Base-by-base conservation (phyloP, 495 filamentous ascomycete species). In the Penicillium chermesinum region DNA sequence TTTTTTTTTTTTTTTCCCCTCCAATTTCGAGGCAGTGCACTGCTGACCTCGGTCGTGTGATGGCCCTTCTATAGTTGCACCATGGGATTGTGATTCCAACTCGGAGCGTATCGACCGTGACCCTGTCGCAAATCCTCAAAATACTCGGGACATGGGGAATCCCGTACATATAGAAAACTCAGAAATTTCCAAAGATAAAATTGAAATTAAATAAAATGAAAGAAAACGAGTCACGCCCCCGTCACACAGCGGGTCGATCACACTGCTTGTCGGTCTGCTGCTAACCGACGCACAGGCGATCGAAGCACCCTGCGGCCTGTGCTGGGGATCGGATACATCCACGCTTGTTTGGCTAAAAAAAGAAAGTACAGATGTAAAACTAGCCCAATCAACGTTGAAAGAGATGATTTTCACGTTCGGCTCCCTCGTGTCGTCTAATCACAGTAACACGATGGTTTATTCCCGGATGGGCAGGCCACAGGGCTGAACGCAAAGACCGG, bases 221-320 rank as follows among this genome's bases (percentile, higher is more conserved):
- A 1, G 2, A 38, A 38, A 38, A 9, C 7, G 0, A 38, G 2
- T 5, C 35, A 37, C n/a, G n/a, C n/a, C n/a, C n/a, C n/a, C n/a
- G n/a, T 43, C 50, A 42, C 46, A 53, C 41, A 7, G 36, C 49
- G 54, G 49, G 54, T 49, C 38, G 54, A 57, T 57, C 54, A 48
- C 40, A 15, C 50, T 53, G 54, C 50, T 50, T 57, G 52, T 39
- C 42, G 18, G 16, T 15, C 43, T 57, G 54, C 47, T 53, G 46
- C 43, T 46, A 49, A 25, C 54, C 54, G 54, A 46, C 44, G 50
- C 46, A 50, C 41, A 38, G 50, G 38, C 47, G 25, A 30, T 4
- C 10, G n/a, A n/a, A n/a, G 10, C 25, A 5, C 10, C 25, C 10
- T 5, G 25, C 25, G 25, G 25, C 25, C 25, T 30, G 25, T 30